Percentiles rank a stretch among this genome's conserved stretches.
Evolutionary conservation across 2,329 filamentous ascomycete species (phyloP).

Genomic region (Penicillium brasilianum): DNA sequence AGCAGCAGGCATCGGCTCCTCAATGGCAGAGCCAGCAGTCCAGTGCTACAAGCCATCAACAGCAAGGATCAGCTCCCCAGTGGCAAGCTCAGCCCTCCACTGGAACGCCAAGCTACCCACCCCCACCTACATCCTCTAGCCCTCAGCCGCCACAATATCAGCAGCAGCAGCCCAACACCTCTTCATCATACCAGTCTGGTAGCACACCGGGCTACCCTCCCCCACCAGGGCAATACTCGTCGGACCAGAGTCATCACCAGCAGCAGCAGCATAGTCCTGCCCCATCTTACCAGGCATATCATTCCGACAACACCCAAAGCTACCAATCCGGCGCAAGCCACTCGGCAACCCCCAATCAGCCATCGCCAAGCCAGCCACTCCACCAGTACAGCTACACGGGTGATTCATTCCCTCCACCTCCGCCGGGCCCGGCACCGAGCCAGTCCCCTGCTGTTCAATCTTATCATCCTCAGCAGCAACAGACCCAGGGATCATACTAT

Average conservation of each 20-base stretch:
- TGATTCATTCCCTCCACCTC: conserved; percentile 47
- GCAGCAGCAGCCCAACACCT: conserved; percentile 9
- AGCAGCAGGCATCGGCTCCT: conserved; percentile 10
- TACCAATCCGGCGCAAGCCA: conserved; percentile 17
- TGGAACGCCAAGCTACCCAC: conserved; percentile 8
- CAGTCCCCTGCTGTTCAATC: conserved; percentile 24
- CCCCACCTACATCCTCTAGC: conserved; percentile 15
- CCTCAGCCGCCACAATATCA: conserved; percentile 20
- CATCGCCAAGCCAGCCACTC: conserved; percentile 11
- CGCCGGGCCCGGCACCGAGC: conserved; percentile 40
- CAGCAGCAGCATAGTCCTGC: conserved; percentile 13
- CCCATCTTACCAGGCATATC: conserved; percentile 13
- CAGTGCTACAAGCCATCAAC: not conserved
- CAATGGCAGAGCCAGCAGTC: conserved; percentile 26
- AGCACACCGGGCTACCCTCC: conserved; percentile 9
- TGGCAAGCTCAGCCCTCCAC: conserved; percentile 1
- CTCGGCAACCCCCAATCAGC: conserved; percentile 11
- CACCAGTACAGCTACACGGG: conserved; percentile 38
- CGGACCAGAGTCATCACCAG: conserved; percentile 17
- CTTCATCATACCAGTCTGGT: conserved; percentile 8
- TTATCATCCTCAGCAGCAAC: conserved; percentile 26
- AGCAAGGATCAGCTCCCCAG: not conserved
- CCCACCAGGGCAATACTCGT: conserved; percentile 9
- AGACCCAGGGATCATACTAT: conserved; percentile 17
- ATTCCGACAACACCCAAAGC: conserved; percentile 3